Evolutionary conservation across 2,329 filamentous ascomycete species (phyloP), one percentile per base, ranked within the genome.

Genomic region (Aspergillus carbonarius): DNA sequence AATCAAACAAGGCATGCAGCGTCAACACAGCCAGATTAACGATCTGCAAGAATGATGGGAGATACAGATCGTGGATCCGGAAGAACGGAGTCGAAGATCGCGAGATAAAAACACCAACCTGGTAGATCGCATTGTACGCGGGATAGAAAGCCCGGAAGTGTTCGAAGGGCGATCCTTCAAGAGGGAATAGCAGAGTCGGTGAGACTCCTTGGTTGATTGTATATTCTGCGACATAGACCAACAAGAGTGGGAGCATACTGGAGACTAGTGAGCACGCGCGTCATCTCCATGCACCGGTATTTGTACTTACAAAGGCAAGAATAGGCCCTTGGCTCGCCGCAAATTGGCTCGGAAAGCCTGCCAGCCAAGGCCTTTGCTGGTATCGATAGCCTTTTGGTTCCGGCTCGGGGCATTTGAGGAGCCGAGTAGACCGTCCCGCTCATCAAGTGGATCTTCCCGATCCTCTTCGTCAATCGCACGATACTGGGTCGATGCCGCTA

Each of bases 201-300:
- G 92, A 83, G 0, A 98, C 92, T 35, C 93, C 93, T 78, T 96
- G 93, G 78, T 98, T 98, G 76, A 98, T 97, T 56, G 91, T 96
- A 74, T 99, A 99, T 79, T 99, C 95, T 57, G 93, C 92, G 35
- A 98, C 85, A 73, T 97, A 99, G 30, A 99, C 95, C 15, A 98
- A 79, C 34, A 98, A 82, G 13, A 99, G 82, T 0, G 95, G 95
- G 3, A 96, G 82, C 92, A 99, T 98, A 74, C 83, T 85, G 57
- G 32, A 35, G 7, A 42, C 10, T 18, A 39, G 57, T 70, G 37
- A 70, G 60, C 44, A 50, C n/a, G 15, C 25, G 5, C 9, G 13
- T 30, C 3, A 27, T 47, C 20, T 2, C 2, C 15, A 5, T 10
- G 9, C 5, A 39, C 15, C 23, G 10, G 30, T n/a, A 10, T 32